Percentiles rank a stretch among this genome's conserved stretches.
phyloP scores from a whole-genome alignment of 2,329 filamentous ascomycete genomes.

The Beauveria varroae region DNA sequence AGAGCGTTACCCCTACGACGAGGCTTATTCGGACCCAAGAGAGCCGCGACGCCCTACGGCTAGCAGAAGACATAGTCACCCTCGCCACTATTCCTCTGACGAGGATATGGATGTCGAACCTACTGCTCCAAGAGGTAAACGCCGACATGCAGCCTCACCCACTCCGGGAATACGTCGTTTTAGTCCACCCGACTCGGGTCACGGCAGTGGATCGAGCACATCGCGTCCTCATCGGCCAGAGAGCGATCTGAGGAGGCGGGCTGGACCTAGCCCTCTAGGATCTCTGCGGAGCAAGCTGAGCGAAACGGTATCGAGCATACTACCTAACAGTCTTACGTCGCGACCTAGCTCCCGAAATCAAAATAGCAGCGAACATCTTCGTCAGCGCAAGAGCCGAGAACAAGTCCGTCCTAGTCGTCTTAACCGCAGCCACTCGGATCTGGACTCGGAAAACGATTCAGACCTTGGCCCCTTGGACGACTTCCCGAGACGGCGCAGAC shows the following conservation, averaged over 20 bases:
- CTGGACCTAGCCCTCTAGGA: slow-evolving; percentile 29
- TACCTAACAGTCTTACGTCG: slow-evolving; percentile 29
- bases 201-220: slow-evolving; percentile 18
- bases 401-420: slow-evolving; percentile 33
- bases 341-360: slow-evolving; percentile 29
- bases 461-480: slow-evolving; percentile 27
- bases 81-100: slow-evolving; percentile 36
- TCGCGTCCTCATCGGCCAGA: slow-evolving; percentile 28
- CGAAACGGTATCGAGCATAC: slow-evolving; percentile 37
- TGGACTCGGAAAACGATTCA: slow-evolving; percentile 29
- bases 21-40: slow-evolving; percentile 28
- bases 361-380: slow-evolving; percentile 21
- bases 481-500: slow-evolving; percentile 20
- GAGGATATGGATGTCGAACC: slow-evolving; percentile 29
- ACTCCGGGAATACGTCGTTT: slow-evolving; percentile 8
- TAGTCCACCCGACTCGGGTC: slow-evolving; percentile 10
- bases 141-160: slow-evolving; percentile 12
- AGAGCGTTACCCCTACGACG: slow-evolving; percentile 20
- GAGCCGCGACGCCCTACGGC: slow-evolving; percentile 21
- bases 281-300: slow-evolving; percentile 35
- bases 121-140: slow-evolving; percentile 18
- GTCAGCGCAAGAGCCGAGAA: slow-evolving; percentile 32
- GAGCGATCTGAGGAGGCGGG: slow-evolving; percentile 30
- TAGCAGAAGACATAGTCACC: slow-evolving; percentile 42
- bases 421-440: slow-evolving; percentile 34